Evolutionary conservation across 352 stramenopile species (phyloP), one percentile per base, ranked within the genome.

Genomic region (Pythium volutum): DNA sequence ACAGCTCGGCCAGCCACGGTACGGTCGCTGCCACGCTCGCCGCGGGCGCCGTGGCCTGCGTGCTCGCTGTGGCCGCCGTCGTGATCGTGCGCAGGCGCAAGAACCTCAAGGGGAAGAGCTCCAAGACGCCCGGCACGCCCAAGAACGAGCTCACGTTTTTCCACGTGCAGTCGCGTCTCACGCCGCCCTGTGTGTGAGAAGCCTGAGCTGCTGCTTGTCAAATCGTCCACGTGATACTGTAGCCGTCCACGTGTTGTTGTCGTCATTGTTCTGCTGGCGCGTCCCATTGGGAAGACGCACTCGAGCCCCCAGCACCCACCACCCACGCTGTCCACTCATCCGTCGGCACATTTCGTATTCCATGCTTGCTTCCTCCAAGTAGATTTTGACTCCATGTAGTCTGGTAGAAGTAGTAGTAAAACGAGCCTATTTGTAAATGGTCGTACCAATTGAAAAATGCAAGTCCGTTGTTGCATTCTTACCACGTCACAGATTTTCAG

Each of bases 71-170:
- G 10, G 71, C 64, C 14, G 71, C 42, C 2, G 36, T 75, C 20
- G 61, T 38, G 2, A 46, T 60, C 25, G 55, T 53, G 15, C 55
- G 64, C 39, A 65, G 64, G 48, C 58, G 59, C 47, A 61, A 61
- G 43, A 53, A 51, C 54, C 31, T 61, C 25, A 74, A 71, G 52
- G 39, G 41, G 15, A 55, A 56, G 34, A 36, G 39, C 8, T 52
- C 54, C 33, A 65, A 65, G 59, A 76, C 70, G 0, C 67, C 71
- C 1, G 67, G 67, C 51, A 78, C 67, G 23, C 67, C 67, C n/a
- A 54, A 66, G 53, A 67, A 75, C 29, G 42, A 70, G 60, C 47
- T 65, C 12, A 69, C 67, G 25, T 78, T 75, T 58, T 78, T 76
- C 49, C 71, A 74, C 48, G 71, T 73, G 36, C 63, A 78, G 56